Base-by-base conservation (phyloP, 108 stramenopile genomes). In the Cyclotella sp. region DNA sequence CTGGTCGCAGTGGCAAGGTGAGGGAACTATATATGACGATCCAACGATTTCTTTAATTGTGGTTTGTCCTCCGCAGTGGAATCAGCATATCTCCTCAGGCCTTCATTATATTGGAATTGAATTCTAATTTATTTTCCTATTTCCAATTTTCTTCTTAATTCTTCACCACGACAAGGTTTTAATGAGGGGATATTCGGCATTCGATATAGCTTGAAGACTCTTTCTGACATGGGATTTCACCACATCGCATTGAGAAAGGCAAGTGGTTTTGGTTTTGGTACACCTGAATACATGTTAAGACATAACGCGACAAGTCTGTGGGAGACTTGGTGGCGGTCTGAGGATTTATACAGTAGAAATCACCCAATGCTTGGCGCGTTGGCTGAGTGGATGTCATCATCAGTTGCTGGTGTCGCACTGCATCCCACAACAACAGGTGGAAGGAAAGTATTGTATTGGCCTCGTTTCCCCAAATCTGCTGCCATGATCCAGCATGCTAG, bases 271-370 rank as follows among this genome's bases (percentile, higher is more conserved):
- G 77, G 77, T 9, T 34, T 78, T 45, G 77, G 51, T 9, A 78
- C 79, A 45, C 46, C 63, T 6, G 84, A 77, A 27, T 85, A 85
- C 24, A 85, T 85, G 79, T 21, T 85, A 6, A 54, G 69, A 10
- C 74, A 82, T 61, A 86, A 86, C 63, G 82, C 79, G 24, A 86
- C 82, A 49, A 86, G 75, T 13, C 27, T 84, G 54, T 86, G 85
- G 85, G 83, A 86, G 59, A 58, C 55, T 39, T 84, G 81, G 76
- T 80, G 68, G 68, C 63, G 74, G 40, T 86, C 85, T 40, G 79
- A 86, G 47, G 70, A 71, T n/a, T 34, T 66, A 10, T 84, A 77
- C 46, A 71, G 68, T 22, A 64, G 71, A 22, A 86, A 86, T 53
- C 85, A 86, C 49, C 82, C 85, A 0, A 86, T 86, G 85, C 54